These are phyloP conservation scores for Ogataea dorogensis DNA, from an alignment of 805 yeast species.

Conservation along the genomic window DNA sequence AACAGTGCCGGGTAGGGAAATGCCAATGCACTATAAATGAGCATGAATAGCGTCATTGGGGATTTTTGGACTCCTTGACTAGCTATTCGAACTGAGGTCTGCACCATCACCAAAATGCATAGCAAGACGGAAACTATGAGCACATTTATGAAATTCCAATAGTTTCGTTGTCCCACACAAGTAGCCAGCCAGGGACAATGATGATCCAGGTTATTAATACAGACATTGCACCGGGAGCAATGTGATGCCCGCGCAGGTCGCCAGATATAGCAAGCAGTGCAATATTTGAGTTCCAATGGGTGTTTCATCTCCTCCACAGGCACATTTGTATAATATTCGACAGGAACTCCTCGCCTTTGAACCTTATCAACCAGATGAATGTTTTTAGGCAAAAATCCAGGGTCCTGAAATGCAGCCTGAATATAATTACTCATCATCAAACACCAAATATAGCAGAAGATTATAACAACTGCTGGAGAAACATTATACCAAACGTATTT, in stretches of 20 bases:
- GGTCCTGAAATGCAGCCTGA: slow-evolving; percentile 59
- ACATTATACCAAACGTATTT: slow-evolving; percentile 56
- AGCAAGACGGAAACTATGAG: slow-evolving; percentile 38
- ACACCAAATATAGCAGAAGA: slow-evolving; percentile 59
- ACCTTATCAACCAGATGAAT: slow-evolving; percentile 51
- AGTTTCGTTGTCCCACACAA: slow-evolving; percentile 75
- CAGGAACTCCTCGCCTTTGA: slow-evolving; percentile 41
- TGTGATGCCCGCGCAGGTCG: slow-evolving; percentile 75
- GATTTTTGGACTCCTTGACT: slow-evolving; percentile 17
- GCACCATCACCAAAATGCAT: slow-evolving; percentile 28
- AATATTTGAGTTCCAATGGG: slow-evolving; percentile 44
- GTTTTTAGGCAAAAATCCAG: slow-evolving; percentile 70
- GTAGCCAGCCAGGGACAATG: slow-evolving; percentile 66
- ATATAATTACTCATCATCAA: slow-evolving; percentile 48
- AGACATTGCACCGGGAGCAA: slow-evolving; percentile 66
- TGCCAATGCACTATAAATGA: slow-evolving; percentile 45
- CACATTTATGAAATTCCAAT: slow-evolving; percentile 57
- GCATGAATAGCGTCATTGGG: slow-evolving; percentile 51
- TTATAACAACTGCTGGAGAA: slow-evolving; percentile 53
- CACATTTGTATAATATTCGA: slow-evolving; percentile 53
- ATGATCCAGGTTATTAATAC: slow-evolving; percentile 63
- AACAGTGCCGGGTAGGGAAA: slow-evolving; percentile 57
- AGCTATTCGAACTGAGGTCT: slow-evolving; percentile 32
- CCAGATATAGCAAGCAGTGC: slow-evolving; percentile 67
- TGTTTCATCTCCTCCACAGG: slow-evolving; percentile 44